Evolutionary conservation across 2,329 filamentous ascomycete species (phyloP), one percentile per base, ranked within the genome.

Genomic region (Diplocarpon rosae): DNA sequence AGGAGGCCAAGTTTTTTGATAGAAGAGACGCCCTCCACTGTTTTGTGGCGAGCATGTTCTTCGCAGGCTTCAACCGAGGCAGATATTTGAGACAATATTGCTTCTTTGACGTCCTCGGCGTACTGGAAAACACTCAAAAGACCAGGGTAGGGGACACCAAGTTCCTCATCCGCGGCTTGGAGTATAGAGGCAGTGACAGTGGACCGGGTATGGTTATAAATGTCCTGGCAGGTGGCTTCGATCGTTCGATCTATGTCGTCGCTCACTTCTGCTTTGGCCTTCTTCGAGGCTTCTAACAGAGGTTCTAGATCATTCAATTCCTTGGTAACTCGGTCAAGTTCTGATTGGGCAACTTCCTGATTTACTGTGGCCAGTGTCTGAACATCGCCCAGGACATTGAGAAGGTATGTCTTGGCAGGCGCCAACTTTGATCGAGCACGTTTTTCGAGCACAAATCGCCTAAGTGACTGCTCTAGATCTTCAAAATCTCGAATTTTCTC

Each of bases 381-480:
- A 47, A 98, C 72, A 59, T 98, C 92, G 55, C 86, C 83, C 29
- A 98, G 73, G 20, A 96, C 83, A 63, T 98, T 98, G 57, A 94
- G 70, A 1, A 98, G 76, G 60, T 98, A 98, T 1, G 90, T 96
- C 65, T 88, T 89, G 6, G 92, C 92, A 5, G 92, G 92, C 1
- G 92, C 90, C 48, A 98, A 75, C 68, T 98, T 98, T 8, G 92
- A 96, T 27, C 88, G 79, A 38, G 92, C 88, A 45, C 92, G 79
- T 70, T 96, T 96, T 62, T 98, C 92, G 20, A 98, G 72, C 7
- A 98, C 92, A 56, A 98, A 98, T 36, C 89, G 80, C 47, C 92
- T 78, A 31, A 98, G 66, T 3, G 92, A 92, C 53, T 85, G 78
- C 64, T 98, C 92, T 5, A 98, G 72, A 42, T 83, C 81, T 59